phyloP scores from a whole-genome alignment of 1,139 yeast species.

The Magnusiomyces tetraspermus region DNA sequence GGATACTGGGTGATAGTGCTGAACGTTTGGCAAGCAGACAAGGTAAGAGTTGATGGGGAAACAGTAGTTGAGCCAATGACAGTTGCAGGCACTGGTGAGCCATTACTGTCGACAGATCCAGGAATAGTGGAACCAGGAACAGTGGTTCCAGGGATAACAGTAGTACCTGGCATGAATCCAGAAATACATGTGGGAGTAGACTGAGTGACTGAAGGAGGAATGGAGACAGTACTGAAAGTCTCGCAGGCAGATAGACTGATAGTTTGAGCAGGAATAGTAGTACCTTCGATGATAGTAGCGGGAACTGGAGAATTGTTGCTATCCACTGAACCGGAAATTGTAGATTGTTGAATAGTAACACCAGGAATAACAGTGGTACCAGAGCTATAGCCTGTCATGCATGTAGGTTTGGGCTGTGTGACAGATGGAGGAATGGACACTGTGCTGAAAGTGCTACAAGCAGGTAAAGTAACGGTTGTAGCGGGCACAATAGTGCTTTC shows the following conservation, averaged over 20 bases:
- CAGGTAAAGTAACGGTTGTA: slow-evolving; percentile 7
- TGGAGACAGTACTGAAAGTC: slow-evolving; percentile 4
- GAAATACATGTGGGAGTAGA: slow-evolving; percentile 1
- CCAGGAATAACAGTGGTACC: slow-evolving; percentile 9
- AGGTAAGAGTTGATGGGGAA: slow-evolving; percentile 4
- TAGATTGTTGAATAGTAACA: not conserved
- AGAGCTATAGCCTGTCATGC: not conserved
- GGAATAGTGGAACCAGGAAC: slow-evolving; percentile 4
- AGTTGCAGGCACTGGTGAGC: slow-evolving; percentile 3
- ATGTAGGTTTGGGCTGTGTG: not conserved
- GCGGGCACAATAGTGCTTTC: slow-evolving; percentile 8
- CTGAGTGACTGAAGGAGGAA: slow-evolving; percentile 2
- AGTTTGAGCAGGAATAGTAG: slow-evolving; percentile 3
- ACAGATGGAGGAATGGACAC: not conserved
- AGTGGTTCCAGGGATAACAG: slow-evolving; percentile 7
- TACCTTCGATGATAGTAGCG: slow-evolving; percentile 10
- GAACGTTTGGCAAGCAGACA: slow-evolving; percentile 6
- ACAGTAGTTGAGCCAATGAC: not conserved
- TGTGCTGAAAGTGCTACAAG: slow-evolving; percentile 6
- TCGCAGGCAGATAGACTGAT: slow-evolving; percentile 10
- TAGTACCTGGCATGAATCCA: slow-evolving; percentile 8
- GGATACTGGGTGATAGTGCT: slow-evolving; percentile 2
- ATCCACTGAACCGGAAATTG: not conserved
- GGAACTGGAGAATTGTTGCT: slow-evolving; percentile 4
- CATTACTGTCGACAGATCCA: slow-evolving; percentile 1